Percentiles rank a stretch among this genome's conserved stretches.
These are phyloP conservation scores for Phytophthora pini DNA, from an alignment of 352 stramenopile species.

Conservation along the genomic window DNA sequence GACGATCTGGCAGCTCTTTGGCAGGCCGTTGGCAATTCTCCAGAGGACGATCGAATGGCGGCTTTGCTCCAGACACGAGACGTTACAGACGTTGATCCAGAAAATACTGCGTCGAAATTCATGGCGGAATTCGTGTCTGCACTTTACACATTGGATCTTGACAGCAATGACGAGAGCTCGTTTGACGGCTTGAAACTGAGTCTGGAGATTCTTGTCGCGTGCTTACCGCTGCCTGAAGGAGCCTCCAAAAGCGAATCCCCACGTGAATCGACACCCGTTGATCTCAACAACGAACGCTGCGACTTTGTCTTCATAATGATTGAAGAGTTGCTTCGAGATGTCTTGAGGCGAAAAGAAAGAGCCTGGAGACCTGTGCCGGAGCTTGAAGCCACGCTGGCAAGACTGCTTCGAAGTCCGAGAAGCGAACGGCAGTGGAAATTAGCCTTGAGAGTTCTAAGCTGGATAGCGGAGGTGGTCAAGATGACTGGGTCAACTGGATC, in stretches of 20 bases:
- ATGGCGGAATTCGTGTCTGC: constrained; percentile 25
- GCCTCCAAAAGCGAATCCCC: neutral
- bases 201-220: constrained; percentile 37
- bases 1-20: constrained; percentile 29
- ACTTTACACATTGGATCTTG: constrained; percentile 20
- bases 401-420: constrained; percentile 42
- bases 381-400: constrained; percentile 44
- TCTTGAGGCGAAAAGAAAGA: constrained; percentile 21
- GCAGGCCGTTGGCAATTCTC: constrained; percentile 3
- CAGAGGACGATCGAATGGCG: constrained; percentile 12
- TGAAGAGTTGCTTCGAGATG: constrained; percentile 50
- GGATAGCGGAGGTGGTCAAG: constrained; percentile 31
- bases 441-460: constrained; percentile 49
- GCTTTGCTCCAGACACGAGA: constrained; percentile 17
- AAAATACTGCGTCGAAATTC: constrained; percentile 16
- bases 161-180: neutral
- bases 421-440: constrained; percentile 50
- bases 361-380: constrained; percentile 43
- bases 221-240: constrained; percentile 29
- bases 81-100: constrained; percentile 1
- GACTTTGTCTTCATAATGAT: constrained; percentile 34
- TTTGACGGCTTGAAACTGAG: constrained; percentile 33
- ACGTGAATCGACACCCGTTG: neutral
- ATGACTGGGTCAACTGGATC: neutral
- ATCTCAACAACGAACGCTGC: constrained; percentile 1